Percentiles rank a stretch among this genome's conserved stretches.
These are phyloP conservation scores for Prunus fruticosa DNA, from an alignment of 306 rosid species.

Conservation along the genomic window DNA sequence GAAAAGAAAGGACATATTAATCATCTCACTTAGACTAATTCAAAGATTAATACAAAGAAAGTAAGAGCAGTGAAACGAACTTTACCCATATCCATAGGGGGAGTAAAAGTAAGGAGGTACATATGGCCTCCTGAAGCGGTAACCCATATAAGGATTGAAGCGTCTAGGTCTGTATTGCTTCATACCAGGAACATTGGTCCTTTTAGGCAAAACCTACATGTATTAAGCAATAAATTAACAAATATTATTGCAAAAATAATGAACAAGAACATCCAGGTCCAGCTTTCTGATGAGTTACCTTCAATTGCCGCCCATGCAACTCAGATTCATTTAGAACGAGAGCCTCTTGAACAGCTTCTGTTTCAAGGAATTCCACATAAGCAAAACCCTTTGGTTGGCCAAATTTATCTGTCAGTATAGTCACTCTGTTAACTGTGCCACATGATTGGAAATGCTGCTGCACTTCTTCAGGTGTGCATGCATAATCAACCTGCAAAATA, in stretches of 20 bases:
- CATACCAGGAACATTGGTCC: constrained; percentile 98
- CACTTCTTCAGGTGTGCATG: constrained; percentile 99
- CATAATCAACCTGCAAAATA: constrained; percentile 81
- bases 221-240: neutral
- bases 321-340: constrained; percentile 73
- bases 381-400: constrained; percentile 98
- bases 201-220: constrained; percentile 76
- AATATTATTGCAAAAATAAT: neutral
- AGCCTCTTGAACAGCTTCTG: constrained; percentile 92
- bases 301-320: constrained; percentile 89
- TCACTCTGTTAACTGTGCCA: constrained; percentile 90
- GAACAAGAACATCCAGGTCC: neutral
- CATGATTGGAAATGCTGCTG: constrained; percentile 96
- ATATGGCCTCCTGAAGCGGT: constrained; percentile 80
- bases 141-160: constrained; percentile 63
- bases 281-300: constrained; percentile 37
- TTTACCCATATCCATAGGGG: constrained; percentile 88
- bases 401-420: constrained; percentile 83
- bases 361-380: constrained; percentile 84
- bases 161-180: constrained; percentile 83
- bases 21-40: neutral
- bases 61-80: constrained; percentile 20
- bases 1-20: constrained; percentile 12
- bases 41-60: neutral
- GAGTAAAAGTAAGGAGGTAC: constrained; percentile 72